Conservation (phyloP, 768 basidiomycete species). For the Galerina marginata region DNA sequence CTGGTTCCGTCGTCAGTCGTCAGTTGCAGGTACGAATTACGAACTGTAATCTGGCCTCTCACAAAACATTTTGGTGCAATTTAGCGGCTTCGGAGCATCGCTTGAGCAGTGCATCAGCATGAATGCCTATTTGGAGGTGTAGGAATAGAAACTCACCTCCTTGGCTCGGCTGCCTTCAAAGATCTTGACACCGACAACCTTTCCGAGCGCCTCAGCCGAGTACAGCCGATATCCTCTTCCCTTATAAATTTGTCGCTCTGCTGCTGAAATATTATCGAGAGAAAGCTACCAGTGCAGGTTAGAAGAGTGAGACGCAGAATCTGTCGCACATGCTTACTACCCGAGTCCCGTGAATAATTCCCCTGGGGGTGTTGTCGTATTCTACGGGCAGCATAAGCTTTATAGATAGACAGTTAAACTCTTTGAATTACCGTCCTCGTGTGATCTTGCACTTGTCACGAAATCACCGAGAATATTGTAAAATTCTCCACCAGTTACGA, state of each 20-base stretch:
- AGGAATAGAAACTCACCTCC: not conserved
- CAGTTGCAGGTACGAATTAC: too few species aligned
- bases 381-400: not conserved
- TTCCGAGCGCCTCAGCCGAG: not conserved
- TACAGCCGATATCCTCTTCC: constrained; percentile 8
- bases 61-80: constrained; percentile 9
- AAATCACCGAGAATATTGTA: constrained; percentile 4
- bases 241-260: constrained; percentile 7
- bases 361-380: too few species aligned
- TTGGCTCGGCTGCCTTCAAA: not conserved
- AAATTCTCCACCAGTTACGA: not conserved
- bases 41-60: not conserved
- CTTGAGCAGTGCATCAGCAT: not conserved
- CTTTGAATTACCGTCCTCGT: not conserved
- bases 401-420: not conserved
- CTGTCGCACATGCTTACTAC: not conserved
- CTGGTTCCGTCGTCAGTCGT: too few species aligned
- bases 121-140: too few species aligned
- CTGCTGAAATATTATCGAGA: constrained; percentile 1
- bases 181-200: not conserved
- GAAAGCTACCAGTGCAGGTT: not conserved
- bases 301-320: not conserved
- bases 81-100: constrained; percentile 1
- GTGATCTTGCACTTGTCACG: not conserved
- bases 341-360: not conserved